A percentile compares a stretch with the other conserved stretches of the same genome.
Evolutionary conservation across 2,329 filamentous ascomycete genomes (phyloP).

Genomic region (Hypoxylon sp.): DNA sequence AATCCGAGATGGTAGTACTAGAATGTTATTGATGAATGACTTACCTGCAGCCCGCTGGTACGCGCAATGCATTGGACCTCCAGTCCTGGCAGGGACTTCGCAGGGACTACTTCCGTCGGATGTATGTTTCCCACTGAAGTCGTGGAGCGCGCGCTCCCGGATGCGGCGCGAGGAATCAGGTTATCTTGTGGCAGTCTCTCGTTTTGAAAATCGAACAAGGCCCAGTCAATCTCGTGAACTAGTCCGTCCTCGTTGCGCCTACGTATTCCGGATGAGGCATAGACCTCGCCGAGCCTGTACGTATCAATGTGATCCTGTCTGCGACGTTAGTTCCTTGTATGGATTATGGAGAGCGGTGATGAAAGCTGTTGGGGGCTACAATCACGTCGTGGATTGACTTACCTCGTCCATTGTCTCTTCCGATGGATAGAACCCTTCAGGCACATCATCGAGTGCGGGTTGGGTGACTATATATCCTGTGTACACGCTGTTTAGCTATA

Average conservation of each 20-base stretch:
- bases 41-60: slow-evolving; percentile 79
- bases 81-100: slow-evolving; percentile 76
- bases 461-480: slow-evolving; percentile 84
- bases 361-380: neutral
- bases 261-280: slow-evolving; percentile 91
- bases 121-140: slow-evolving; percentile 57
- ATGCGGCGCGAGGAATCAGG: slow-evolving; percentile 67
- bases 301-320: slow-evolving; percentile 81
- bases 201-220: slow-evolving; percentile 84
- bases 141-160: slow-evolving; percentile 53
- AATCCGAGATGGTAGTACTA: neutral
- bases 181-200: slow-evolving; percentile 81
- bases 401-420: slow-evolving; percentile 76
- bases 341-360: neutral
- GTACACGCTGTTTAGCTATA: slow-evolving; percentile 28
- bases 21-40: neutral
- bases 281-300: slow-evolving; percentile 85
- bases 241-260: slow-evolving; percentile 79
- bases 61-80: slow-evolving; percentile 90
- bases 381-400: slow-evolving; percentile 16
- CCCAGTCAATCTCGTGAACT: slow-evolving; percentile 96
- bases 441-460: slow-evolving; percentile 89
- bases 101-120: slow-evolving; percentile 72
- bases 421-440: slow-evolving; percentile 85
- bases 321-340: slow-evolving; percentile 62